Percentiles rank a stretch among this genome's conserved stretches.
phyloP scores from a whole-genome alignment of 2,329 filamentous ascomycete genomes.

The Paraphaeosphaeria minitans region DNA sequence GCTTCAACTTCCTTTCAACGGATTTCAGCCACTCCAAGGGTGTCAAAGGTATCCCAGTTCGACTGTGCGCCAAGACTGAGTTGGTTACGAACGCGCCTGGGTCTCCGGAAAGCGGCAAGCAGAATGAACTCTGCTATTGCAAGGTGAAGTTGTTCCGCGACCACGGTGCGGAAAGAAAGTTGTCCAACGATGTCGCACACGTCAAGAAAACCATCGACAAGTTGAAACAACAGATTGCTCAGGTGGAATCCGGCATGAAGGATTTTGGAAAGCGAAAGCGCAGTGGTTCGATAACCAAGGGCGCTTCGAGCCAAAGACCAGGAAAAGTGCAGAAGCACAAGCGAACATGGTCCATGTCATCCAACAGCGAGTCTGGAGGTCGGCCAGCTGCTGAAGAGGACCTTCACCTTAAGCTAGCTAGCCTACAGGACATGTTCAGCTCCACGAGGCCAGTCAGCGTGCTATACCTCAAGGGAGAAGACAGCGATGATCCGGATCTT shows the following conservation, averaged over 20 bases:
- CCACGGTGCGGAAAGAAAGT: slow-evolving; percentile 91
- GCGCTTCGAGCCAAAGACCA: slow-evolving; percentile 60
- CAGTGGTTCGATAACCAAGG: slow-evolving; percentile 57
- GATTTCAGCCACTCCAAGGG: slow-evolving; percentile 99
- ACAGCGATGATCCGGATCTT: slow-evolving; percentile 78
- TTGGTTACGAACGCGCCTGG: slow-evolving; percentile 61
- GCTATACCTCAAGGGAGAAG: slow-evolving; percentile 76
- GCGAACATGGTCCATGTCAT: slow-evolving; percentile 93
- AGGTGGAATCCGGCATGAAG: slow-evolving; percentile 67
- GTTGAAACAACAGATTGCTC: slow-evolving; percentile 88
- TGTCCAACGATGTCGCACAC: slow-evolving; percentile 92
- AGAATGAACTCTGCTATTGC: slow-evolving; percentile 84
- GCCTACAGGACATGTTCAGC: slow-evolving; percentile 85
- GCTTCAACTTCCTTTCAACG: slow-evolving; percentile 98
- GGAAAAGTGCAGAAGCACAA: slow-evolving; percentile 92
- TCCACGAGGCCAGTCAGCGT: slow-evolving; percentile 80
- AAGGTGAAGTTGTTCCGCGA: slow-evolving; percentile 97
- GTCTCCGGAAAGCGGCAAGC: slow-evolving; percentile 46
- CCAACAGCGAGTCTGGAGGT: slow-evolving; percentile 53
- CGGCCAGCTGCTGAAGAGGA: slow-evolving; percentile 66
- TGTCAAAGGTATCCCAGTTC: slow-evolving; percentile 94
- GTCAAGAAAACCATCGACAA: slow-evolving; percentile 98
- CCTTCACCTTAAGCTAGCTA: slow-evolving; percentile 76
- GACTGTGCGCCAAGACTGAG: slow-evolving; percentile 89
- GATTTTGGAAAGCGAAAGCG: slow-evolving; percentile 67